Percentiles rank a stretch among this genome's conserved stretches.
phyloP scores from a whole-genome alignment of 2,329 filamentous ascomycete genomes.

The Alternaria gansuensis region DNA sequence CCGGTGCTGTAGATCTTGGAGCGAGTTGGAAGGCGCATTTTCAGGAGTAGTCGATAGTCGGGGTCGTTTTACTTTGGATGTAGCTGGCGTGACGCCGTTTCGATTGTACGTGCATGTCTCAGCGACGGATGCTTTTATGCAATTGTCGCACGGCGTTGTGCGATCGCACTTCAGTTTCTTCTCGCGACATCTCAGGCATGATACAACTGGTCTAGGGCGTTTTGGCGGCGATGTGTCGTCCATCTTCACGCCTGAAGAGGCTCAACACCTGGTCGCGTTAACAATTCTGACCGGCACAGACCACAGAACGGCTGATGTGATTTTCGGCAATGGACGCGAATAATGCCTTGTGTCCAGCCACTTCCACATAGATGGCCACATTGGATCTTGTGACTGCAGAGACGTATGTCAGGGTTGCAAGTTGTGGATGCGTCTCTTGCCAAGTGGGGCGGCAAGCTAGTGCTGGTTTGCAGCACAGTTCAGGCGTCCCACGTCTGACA shows the following conservation, averaged over 20 bases:
- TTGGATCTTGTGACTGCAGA: not conserved
- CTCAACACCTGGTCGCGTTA: not conserved
- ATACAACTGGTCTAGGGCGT: conserved; percentile 37
- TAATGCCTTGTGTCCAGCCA: not conserved
- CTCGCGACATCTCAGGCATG: conserved; percentile 38
- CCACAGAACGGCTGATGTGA: not conserved
- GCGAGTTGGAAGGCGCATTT: conserved; percentile 1
- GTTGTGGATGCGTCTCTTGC: conserved; percentile 1
- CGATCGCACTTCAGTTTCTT: conserved; percentile 44
- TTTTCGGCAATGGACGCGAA: not conserved
- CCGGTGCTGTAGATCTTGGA: conserved; percentile 31
- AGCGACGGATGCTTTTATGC: conserved; percentile 29
- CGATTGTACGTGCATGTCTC: conserved; percentile 31
- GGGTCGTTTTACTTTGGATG: conserved; percentile 1
- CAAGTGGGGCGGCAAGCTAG: conserved; percentile 3
- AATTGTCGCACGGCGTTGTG: conserved; percentile 36
- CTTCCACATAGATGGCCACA: not conserved
- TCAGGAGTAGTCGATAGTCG: not conserved
- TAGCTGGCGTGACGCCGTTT: conserved; percentile 1
- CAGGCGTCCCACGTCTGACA: conserved; percentile 1
- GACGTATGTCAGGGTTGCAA: not conserved
- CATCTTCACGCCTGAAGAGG: conserved; percentile 14
- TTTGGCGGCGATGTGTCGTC: conserved; percentile 28
- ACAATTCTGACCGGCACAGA: not conserved
- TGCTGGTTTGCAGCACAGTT: not conserved